A percentile compares a stretch with the other conserved stretches of the same genome.
phyloP scores from a whole-genome alignment of 129 eudicot genomes.

The Calendula officinalis region DNA sequence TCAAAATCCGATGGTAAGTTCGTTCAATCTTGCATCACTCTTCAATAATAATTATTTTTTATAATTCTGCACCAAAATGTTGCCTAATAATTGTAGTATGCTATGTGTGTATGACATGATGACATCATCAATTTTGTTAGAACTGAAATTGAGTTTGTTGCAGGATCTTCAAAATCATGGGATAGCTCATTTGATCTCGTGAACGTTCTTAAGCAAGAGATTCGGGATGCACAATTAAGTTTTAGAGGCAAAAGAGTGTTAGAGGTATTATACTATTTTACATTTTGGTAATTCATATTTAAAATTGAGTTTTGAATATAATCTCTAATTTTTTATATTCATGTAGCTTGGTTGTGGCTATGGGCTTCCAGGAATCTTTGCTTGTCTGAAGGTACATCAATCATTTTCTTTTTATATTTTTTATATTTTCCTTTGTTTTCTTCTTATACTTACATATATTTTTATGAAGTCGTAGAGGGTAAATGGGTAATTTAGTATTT shows the following conservation, averaged over 20 bases:
- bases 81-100: not conserved
- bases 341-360: slow-evolving; percentile 63
- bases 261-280: slow-evolving; percentile 43
- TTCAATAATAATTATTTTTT: not conserved
- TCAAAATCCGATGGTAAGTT: slow-evolving; percentile 71
- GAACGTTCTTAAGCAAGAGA: slow-evolving; percentile 68
- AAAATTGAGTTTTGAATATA: not conserved
- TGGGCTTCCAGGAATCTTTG: slow-evolving; percentile 77
- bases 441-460: slow-evolving; percentile 6
- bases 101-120: slow-evolving; percentile 3
- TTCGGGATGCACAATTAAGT: slow-evolving; percentile 82
- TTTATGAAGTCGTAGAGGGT: not conserved
- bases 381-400: slow-evolving; percentile 64
- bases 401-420: not conserved
- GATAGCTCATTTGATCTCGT: slow-evolving; percentile 75
- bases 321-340: not conserved
- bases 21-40: slow-evolving; percentile 11
- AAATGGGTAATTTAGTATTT: slow-evolving; percentile 5
- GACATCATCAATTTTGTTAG: slow-evolving; percentile 1
- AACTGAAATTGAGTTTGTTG: slow-evolving; percentile 18
- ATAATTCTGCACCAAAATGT: slow-evolving; percentile 10
- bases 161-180: slow-evolving; percentile 64
- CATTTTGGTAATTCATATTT: slow-evolving; percentile 5
- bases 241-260: slow-evolving; percentile 84
- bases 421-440: not conserved